Conservation (phyloP, 2,329 filamentous ascomycete genomes). For the Fonsecaea pedrosoi region DNA sequence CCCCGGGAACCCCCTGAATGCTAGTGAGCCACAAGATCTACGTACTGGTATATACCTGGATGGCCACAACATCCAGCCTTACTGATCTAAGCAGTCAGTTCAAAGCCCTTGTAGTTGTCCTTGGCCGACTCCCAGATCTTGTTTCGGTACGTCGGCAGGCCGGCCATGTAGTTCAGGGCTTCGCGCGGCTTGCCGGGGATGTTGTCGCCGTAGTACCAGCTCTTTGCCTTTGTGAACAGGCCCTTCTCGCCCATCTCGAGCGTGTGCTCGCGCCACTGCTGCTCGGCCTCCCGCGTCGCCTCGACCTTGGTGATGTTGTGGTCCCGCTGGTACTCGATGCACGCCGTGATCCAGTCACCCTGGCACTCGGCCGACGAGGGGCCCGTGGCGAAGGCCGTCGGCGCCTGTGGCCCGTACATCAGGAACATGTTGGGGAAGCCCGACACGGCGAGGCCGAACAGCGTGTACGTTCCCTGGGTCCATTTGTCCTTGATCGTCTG, state of each 20-base stretch:
- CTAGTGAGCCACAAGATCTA: too few relatives aligned
- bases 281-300: conserved; percentile 14
- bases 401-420: conserved; percentile 62
- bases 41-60: too few relatives aligned
- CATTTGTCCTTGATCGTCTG: conserved; percentile 26
- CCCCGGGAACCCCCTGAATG: too few relatives aligned
- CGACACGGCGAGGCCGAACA: conserved; percentile 50
- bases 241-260: conserved; percentile 22
- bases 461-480: conserved; percentile 45
- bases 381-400: conserved; percentile 52
- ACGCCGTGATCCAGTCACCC: conserved; percentile 55
- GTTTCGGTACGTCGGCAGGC: conserved; percentile 20
- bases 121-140: conserved; percentile 22
- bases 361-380: conserved; percentile 63
- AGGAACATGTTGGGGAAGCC: conserved; percentile 59
- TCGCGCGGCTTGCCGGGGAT: conserved; percentile 29
- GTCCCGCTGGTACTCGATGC: conserved; percentile 8
- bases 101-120: conserved; percentile 17
- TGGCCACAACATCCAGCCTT: too few relatives aligned
- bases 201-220: conserved; percentile 31
- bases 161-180: conserved; percentile 30
- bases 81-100: neutral
- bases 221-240: conserved; percentile 22
- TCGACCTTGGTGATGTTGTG: conserved; percentile 21
- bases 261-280: conserved; percentile 22